These are phyloP conservation scores for Malus hybrid DNA, from an alignment of 331 rosid species.

Conservation along the genomic window DNA sequence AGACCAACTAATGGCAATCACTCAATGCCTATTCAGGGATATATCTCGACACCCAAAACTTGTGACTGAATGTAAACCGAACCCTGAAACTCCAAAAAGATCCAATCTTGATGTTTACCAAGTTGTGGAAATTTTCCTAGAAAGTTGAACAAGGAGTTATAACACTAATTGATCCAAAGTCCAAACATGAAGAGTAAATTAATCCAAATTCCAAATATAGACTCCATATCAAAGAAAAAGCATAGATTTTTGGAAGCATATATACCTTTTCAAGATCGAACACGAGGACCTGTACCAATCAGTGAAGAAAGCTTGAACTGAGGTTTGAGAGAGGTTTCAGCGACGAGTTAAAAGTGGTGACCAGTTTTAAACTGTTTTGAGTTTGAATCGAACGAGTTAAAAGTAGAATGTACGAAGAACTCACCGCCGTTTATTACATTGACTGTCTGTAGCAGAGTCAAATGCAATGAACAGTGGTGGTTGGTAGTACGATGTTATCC, in stretches of 20 bases:
- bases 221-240: background rate
- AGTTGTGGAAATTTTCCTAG: background rate
- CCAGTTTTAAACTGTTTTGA: background rate
- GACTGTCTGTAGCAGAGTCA: background rate
- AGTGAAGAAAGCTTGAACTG: background rate
- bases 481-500: too few species aligned
- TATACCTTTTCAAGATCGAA: conserved; percentile 22
- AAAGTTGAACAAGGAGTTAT: background rate
- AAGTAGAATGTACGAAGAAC: background rate
- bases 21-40: background rate
- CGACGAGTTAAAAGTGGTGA: background rate
- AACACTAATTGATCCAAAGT: background rate
- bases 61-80: background rate
- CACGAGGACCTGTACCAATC: background rate
- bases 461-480: background rate
- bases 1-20: background rate
- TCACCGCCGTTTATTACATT: background rate
- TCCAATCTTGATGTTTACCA: background rate
- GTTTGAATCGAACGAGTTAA: background rate
- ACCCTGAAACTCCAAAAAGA: conserved; percentile 11
- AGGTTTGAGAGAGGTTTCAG: background rate
- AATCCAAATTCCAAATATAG: background rate
- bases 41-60: background rate
- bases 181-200: background rate
- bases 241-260: background rate